Percentiles rank a stretch among this genome's conserved stretches.
These are phyloP conservation scores for Neofusicoccum parvum DNA, from an alignment of 2,329 filamentous ascomycete species.

Conservation along the genomic window DNA sequence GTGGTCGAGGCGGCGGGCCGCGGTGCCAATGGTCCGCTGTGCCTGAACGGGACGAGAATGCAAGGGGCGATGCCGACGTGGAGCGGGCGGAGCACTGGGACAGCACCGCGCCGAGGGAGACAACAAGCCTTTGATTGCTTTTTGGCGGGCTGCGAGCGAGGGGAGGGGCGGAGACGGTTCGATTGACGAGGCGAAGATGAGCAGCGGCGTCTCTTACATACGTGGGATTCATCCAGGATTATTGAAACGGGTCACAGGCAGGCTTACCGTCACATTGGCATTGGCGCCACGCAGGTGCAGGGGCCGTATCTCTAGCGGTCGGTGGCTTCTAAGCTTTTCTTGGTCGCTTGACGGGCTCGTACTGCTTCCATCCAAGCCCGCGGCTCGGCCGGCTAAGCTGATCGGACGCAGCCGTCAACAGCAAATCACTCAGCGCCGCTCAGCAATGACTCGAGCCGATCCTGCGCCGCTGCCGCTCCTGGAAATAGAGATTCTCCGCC, in stretches of 20 bases:
- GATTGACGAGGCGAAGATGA: background rate
- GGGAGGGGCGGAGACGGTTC: background rate
- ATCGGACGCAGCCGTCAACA: slow-evolving; percentile 2
- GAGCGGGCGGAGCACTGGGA: background rate
- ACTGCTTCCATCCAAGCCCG: slow-evolving; percentile 11
- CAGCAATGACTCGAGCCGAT: background rate
- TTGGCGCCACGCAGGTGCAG: slow-evolving; percentile 16
- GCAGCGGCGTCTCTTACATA: slow-evolving; percentile 14
- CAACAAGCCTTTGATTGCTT: background rate
- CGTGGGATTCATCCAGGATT: slow-evolving; percentile 17
- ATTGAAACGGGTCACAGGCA: slow-evolving; percentile 13
- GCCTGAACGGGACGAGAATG: background rate
- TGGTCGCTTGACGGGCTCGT: slow-evolving; percentile 17
- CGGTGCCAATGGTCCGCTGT: background rate
- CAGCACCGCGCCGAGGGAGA: background rate
- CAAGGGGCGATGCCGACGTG: background rate
- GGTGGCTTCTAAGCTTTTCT: slow-evolving; percentile 14
- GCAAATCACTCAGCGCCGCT: background rate
- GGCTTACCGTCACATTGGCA: slow-evolving; percentile 15
- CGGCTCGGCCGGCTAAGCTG: slow-evolving; percentile 19
- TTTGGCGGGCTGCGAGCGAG: background rate
- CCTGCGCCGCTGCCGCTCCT: background rate
- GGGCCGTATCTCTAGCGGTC: slow-evolving; percentile 17
- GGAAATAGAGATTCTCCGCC: background rate
- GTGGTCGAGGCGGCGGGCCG: background rate